These are phyloP conservation scores for Xylaria sp. DNA, from an alignment of 2,329 filamentous ascomycete genomes.

Conservation along the genomic window DNA sequence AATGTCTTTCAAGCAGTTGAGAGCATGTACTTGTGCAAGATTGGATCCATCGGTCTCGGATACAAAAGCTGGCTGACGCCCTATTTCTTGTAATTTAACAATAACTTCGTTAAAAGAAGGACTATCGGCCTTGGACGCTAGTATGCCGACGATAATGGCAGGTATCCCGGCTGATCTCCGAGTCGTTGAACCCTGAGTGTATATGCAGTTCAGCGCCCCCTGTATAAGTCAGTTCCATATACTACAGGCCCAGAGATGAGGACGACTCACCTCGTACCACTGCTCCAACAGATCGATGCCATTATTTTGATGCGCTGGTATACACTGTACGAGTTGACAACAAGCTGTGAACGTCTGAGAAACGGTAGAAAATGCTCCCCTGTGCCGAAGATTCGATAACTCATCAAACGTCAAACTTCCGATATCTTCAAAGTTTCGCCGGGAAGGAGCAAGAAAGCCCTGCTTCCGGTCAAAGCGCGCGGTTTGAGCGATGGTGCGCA, in stretches of 20 bases:
- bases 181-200: conserved; percentile 82
- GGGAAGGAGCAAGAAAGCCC: conserved; percentile 59
- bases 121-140: conserved; percentile 70
- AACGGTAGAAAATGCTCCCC: conserved; percentile 93
- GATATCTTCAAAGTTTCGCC: conserved; percentile 69
- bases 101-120: conserved; percentile 75
- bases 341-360: conserved; percentile 86
- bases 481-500: conserved; percentile 70
- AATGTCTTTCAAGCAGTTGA: conserved; percentile 93
- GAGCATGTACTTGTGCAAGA: conserved; percentile 90
- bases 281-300: conserved; percentile 62
- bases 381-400: conserved; percentile 82
- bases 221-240: conserved; percentile 47
- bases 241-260: not conserved
- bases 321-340: conserved; percentile 71
- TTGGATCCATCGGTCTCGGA: conserved; percentile 71
- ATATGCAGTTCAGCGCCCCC: conserved; percentile 75
- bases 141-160: conserved; percentile 82
- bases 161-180: conserved; percentile 92
- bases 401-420: conserved; percentile 84
- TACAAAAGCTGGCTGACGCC: conserved; percentile 61
- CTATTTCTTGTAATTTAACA: conserved; percentile 68
- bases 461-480: conserved; percentile 57
- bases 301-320: conserved; percentile 45
- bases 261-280: conserved; percentile 74